Evolutionary conservation across 352 stramenopile genomes (phyloP), one percentile per base, ranked within the genome.

Genomic region (Phytopythium kandeliae): DNA sequence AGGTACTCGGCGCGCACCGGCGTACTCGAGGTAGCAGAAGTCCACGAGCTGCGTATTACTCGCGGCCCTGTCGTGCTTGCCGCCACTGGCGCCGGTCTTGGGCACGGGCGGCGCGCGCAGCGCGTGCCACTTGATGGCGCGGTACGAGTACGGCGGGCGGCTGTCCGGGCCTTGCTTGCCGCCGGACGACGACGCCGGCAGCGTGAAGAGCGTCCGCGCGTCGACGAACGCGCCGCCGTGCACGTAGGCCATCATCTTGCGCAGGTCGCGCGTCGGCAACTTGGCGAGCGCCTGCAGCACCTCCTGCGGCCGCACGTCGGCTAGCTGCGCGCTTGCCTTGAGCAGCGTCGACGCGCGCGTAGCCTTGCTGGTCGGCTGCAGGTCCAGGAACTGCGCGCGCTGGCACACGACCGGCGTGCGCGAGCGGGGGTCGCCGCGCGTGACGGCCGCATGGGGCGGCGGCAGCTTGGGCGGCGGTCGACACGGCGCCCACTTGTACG

Each of bases 21-120:
- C 69, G 60, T 91, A 89, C 52, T 91, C 77, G 28, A 91, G 63
- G 36, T 82, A 87, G 41, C 71, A 87, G 51, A 91, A 88, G 53
- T 89, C 77, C 34, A 85, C 51, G 35, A 74, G 59, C 51, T 80
- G 78, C 22, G 40, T 72, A 30, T 2, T 74, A 62, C n/a, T 71
- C 55, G 30, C 57, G 38, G 52, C 67, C 51, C 52, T 71, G 26
- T 41, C 59, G 38, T 43, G 42, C 9, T 49, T 37, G 17, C 17
- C 26, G 17, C 17, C 25, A 10, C 28, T n/a, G n/a, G n/a, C 46
- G n/a, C 46, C 46, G 3, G 16, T 22, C 8, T 12, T 22, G 8
- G 47, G 25, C 16, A 42, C 45, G 11, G 21, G n/a, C 1, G 30
- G 19, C 5, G 28, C 30, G 15, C 45, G 25, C 45, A 85, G 67